Evolutionary conservation across 2,329 filamentous ascomycete genomes (phyloP).

Genomic region (Pleurostoma richardsiae): DNA sequence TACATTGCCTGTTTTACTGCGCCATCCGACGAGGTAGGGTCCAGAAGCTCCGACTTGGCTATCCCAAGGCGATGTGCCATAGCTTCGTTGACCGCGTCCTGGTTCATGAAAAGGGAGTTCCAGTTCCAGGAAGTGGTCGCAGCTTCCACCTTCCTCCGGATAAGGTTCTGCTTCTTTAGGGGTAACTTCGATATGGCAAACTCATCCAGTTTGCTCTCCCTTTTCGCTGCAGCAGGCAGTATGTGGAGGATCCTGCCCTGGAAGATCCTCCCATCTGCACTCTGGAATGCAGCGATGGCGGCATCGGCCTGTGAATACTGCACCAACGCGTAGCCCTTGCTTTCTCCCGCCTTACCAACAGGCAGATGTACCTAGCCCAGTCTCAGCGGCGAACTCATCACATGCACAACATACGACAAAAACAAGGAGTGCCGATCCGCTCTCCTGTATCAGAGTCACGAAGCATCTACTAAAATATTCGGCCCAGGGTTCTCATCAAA

Average conservation of each 20-base stretch:
- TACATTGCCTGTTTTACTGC: slow-evolving; percentile 88
- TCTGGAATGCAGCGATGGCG: slow-evolving; percentile 74
- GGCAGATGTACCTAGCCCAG: slow-evolving; percentile 75
- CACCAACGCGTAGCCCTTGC: slow-evolving; percentile 88
- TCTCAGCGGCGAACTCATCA: slow-evolving; percentile 30
- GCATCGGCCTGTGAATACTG: slow-evolving; percentile 68
- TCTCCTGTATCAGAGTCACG: slow-evolving; percentile 64
- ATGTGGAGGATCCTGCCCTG: slow-evolving; percentile 91
- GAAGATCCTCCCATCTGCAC: slow-evolving; percentile 79
- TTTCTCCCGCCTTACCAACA: slow-evolving; percentile 63
- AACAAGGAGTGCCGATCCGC: slow-evolving; percentile 16
- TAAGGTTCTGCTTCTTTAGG: slow-evolving; percentile 88
- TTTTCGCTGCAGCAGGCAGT: slow-evolving; percentile 77
- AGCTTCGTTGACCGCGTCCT: slow-evolving; percentile 89
- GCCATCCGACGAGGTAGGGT: slow-evolving; percentile 92
- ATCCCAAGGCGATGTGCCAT: slow-evolving; percentile 83
- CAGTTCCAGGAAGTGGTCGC: slow-evolving; percentile 81
- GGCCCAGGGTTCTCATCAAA: slow-evolving; percentile 83
- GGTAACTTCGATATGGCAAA: slow-evolving; percentile 87
- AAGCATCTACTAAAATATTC: slow-evolving; percentile 99
- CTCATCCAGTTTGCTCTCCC: slow-evolving; percentile 78
- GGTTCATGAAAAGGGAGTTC: slow-evolving; percentile 99
- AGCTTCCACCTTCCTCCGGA: slow-evolving; percentile 79
- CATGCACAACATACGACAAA: slow-evolving; percentile 7
- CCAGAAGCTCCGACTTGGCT: slow-evolving; percentile 84